These are phyloP conservation scores for Apiotrichum montevideense DNA, from an alignment of 1,284 basidiomycete species.

Conservation along the genomic window DNA sequence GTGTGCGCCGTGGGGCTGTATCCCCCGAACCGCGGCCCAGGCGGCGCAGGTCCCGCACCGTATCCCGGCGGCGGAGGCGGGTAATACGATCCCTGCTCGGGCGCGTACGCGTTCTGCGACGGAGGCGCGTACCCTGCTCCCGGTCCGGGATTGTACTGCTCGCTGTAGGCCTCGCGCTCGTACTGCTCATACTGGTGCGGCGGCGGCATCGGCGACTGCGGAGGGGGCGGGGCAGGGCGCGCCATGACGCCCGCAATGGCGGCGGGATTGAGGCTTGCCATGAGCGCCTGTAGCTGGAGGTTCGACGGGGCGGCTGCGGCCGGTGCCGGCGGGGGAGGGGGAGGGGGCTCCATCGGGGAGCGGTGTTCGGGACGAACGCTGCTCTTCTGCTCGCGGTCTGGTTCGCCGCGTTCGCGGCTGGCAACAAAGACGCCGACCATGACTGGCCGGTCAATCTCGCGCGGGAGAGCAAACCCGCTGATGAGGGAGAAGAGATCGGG, in stretches of 20 bases:
- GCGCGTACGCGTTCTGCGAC: background rate
- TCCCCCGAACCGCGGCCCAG: background rate
- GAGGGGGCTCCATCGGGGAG: background rate
- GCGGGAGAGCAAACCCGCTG: conserved; percentile 67
- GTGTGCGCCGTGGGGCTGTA: too few species aligned
- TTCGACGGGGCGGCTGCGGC: conserved; percentile 24
- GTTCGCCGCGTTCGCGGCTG: conserved; percentile 53
- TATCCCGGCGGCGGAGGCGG: conserved; percentile 2
- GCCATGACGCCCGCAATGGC: conserved; percentile 13
- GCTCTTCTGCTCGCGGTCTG: background rate
- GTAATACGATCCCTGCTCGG: background rate
- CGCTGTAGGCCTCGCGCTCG: background rate
- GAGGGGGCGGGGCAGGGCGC: background rate
- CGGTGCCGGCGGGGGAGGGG: conserved; percentile 17
- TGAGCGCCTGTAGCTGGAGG: conserved; percentile 35
- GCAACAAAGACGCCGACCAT: conserved; percentile 78
- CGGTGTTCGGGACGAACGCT: conserved; percentile 48
- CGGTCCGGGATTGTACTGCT: background rate
- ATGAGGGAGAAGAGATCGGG: conserved; percentile 82
- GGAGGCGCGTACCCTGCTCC: too few species aligned
- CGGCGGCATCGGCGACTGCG: background rate
- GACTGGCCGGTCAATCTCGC: conserved; percentile 56
- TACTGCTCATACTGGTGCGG: background rate
- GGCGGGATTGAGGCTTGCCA: conserved; percentile 35
- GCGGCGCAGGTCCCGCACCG: background rate